These are phyloP conservation scores for Strobilomyces echinocephalus DNA, from an alignment of 768 basidiomycete species.

Conservation along the genomic window DNA sequence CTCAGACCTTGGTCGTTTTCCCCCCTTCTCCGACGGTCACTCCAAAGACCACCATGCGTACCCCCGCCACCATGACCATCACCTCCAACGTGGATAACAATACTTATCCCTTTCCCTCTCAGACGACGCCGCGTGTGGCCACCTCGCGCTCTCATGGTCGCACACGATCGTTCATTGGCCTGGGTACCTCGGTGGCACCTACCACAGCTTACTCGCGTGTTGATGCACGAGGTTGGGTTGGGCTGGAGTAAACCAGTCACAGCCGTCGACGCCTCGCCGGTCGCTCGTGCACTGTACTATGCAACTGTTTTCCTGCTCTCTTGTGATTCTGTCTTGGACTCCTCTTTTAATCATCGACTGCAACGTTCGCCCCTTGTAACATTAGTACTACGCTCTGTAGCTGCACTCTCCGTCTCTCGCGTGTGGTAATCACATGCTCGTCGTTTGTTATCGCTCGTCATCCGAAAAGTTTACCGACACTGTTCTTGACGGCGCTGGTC, in stretches of 20 bases:
- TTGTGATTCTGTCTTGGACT: constrained; percentile 26
- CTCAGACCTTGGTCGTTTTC: constrained; percentile 84
- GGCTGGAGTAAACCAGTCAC: constrained; percentile 36
- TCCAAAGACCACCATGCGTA: constrained; percentile 45
- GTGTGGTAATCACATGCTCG: constrained; percentile 5
- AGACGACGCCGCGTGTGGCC: constrained; percentile 65
- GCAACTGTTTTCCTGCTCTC: constrained; percentile 20
- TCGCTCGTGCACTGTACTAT: constrained; percentile 13
- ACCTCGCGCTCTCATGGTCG: constrained; percentile 63
- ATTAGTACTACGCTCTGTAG: constrained; percentile 20
- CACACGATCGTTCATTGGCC: constrained; percentile 68
- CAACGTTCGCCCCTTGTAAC: constrained; percentile 31
- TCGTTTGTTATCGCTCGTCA: constrained; percentile 21
- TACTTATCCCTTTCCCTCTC: constrained; percentile 51
- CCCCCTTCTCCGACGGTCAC: constrained; percentile 66
- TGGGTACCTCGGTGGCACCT: constrained; percentile 63
- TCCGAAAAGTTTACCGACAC: constrained; percentile 74
- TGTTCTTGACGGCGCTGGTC: constrained; percentile 75
- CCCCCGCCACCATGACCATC: constrained; percentile 79
- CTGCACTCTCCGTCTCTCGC: constrained; percentile 4
- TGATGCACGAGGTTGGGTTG: constrained; percentile 78
- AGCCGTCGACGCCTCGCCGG: constrained; percentile 6
- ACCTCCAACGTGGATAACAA: constrained; percentile 52
- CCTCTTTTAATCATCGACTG: constrained; percentile 8
- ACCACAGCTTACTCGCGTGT: constrained; percentile 82